phyloP scores from a whole-genome alignment of 2,329 filamentous ascomycete species.

The Phialophora tarda region DNA sequence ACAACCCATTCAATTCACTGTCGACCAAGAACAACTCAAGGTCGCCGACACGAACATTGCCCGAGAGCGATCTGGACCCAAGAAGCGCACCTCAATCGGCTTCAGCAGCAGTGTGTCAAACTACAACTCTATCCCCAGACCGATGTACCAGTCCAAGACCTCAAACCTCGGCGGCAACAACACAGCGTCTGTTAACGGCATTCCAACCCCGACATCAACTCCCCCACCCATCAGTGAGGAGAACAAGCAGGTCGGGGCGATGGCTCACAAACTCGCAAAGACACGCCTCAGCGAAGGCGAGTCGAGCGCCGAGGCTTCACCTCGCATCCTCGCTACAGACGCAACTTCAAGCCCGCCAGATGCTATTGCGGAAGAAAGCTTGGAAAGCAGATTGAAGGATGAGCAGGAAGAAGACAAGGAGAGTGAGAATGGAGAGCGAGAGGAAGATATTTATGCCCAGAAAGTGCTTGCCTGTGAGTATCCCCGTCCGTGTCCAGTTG shows the following conservation, averaged over 20 bases:
- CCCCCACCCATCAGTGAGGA: slow-evolving; percentile 62
- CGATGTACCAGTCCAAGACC: slow-evolving; percentile 67
- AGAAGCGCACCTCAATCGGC: slow-evolving; percentile 70
- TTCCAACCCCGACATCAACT: slow-evolving; percentile 72
- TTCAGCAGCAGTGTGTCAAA: slow-evolving; percentile 56
- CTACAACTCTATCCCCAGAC: slow-evolving; percentile 67
- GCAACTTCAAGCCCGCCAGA: slow-evolving; percentile 59
- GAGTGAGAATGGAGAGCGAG: slow-evolving; percentile 72
- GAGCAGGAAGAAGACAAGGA: slow-evolving; percentile 76
- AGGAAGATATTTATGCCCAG: slow-evolving; percentile 94
- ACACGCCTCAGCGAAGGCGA: slow-evolving; percentile 71
- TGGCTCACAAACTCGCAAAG: slow-evolving; percentile 41
- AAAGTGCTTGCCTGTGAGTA: slow-evolving; percentile 83
- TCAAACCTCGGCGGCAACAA: slow-evolving; percentile 43
- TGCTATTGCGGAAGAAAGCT: slow-evolving; percentile 65
- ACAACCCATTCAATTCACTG: slow-evolving; percentile 97
- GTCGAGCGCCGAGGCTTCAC: slow-evolving; percentile 73
- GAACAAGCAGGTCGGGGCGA: slow-evolving; percentile 61
- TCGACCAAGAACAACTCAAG: slow-evolving; percentile 93
- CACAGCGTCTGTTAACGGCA: slow-evolving; percentile 60
- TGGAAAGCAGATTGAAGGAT: slow-evolving; percentile 52
- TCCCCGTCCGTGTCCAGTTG: not conserved
- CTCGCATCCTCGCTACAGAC: slow-evolving; percentile 76
- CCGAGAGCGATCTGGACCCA: slow-evolving; percentile 60
- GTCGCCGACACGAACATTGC: slow-evolving; percentile 80